phyloP scores from a whole-genome alignment of 192 early-diverging fungal species.

The Linnemannia schmuckeri region DNA sequence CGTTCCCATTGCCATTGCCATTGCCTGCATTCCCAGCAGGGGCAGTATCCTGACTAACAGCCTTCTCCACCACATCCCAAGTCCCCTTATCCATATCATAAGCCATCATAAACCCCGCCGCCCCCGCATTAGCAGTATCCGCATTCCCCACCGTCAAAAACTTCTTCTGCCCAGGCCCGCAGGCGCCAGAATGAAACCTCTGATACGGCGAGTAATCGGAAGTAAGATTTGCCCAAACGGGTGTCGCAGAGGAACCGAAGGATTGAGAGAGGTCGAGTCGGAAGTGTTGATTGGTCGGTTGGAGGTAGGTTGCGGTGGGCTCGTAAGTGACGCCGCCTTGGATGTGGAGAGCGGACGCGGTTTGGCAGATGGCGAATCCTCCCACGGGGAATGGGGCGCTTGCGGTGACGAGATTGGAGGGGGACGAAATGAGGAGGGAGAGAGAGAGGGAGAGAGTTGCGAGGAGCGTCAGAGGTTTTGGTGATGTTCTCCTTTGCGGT shows the following conservation, averaged over 20 bases:
- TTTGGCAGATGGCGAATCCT: constrained; percentile 51
- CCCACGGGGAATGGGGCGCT: constrained; percentile 31
- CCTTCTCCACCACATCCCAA: constrained; percentile 22
- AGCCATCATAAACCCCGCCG: constrained; percentile 34
- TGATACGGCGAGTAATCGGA: constrained; percentile 45
- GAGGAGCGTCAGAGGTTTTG: neutral
- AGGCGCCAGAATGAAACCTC: constrained; percentile 43
- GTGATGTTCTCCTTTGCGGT: neutral
- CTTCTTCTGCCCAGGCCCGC: constrained; percentile 18
- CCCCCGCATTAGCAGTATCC: constrained; percentile 16
- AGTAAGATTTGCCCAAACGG: constrained; percentile 42
- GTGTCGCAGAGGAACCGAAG: constrained; percentile 18
- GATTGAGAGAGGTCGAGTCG: constrained; percentile 40
- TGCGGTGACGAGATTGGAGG: neutral
- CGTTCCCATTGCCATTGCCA: neutral
- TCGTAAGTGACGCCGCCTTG: constrained; percentile 48
- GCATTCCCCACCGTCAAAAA: constrained; percentile 46
- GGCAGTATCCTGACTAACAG: constrained; percentile 22
- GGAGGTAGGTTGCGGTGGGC: constrained; percentile 15
- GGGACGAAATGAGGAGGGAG: constrained; percentile 1
- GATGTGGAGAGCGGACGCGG: constrained; percentile 29
- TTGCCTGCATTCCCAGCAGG: neutral
- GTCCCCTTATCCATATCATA: constrained; percentile 41
- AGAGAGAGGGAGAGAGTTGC: neutral
- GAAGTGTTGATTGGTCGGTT: constrained; percentile 51